Evolutionary conservation across 2,329 filamentous ascomycete species (phyloP), one percentile per base, ranked within the genome.

Genomic region (Raffaelea albimanens): DNA sequence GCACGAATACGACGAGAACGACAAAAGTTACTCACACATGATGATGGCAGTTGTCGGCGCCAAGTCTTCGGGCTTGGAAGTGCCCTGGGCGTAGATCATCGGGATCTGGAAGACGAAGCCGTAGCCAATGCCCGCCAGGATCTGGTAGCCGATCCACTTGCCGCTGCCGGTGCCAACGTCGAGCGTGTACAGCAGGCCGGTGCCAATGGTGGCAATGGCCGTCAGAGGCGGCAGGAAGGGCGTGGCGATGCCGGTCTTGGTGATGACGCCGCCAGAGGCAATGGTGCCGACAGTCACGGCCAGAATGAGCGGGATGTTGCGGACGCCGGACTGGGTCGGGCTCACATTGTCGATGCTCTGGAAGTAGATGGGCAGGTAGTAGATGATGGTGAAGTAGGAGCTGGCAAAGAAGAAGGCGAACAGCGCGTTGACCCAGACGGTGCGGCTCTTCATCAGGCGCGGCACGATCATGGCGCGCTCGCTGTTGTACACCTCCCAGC

Each of bases 281-380:
- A 69, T 56, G 2, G 61, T 63, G 13, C 57, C 55, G n/a, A 70
- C 19, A 9, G 64, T 59, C 25, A 70, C 58, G 4, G 62, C 55
- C 11, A 68, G 46, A 25, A 70, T 64, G 5, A 66, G 57, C 2
- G 71, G 67, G 14, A 73, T 58, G 45, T 66, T 67, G 20, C 61
- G 59, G 13, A 72, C 61, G 2, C 67, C 68, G 2, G 58, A 60
- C 16, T 60, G 53, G 11, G 63, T 63, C 2, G 68, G 63, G 11
- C 56, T 60, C 36, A 63, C 62, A 14, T 62, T 63, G 50, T 65
- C 66, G 51, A 75, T 63, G 29, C 67, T 64, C 59, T 77, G 70
- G 58, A 77, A 74, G 63, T 72, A 76, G 50, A 75, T 63, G 2
- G 73, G 71, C 5, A 75, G 59, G 50, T 71, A 72, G 59, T 69